Conservation (phyloP, 2,329 filamentous ascomycete species). For the Conoideocrella luteorostrata region DNA sequence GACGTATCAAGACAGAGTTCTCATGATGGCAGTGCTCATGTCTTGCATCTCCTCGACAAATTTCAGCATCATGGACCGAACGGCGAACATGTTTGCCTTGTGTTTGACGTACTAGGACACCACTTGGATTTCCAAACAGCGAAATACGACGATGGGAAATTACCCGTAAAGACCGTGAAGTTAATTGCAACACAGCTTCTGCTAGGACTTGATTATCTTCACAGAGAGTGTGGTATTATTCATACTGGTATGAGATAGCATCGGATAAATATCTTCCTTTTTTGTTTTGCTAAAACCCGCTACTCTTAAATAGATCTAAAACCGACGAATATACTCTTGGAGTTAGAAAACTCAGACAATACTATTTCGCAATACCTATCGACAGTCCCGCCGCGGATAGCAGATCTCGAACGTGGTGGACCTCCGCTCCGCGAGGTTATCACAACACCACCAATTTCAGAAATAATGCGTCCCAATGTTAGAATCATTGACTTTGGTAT, state of each 20-base stretch:
- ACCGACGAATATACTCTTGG: conserved; percentile 1
- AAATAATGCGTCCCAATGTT: not conserved
- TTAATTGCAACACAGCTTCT: not conserved
- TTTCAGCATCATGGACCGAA: not conserved
- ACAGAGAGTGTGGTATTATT: conserved; percentile 1
- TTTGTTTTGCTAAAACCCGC: not conserved
- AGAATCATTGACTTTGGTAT: conserved; percentile 6
- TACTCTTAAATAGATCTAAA: not conserved
- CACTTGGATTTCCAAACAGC: conserved; percentile 1
- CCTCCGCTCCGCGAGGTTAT: not conserved
- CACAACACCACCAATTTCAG: not conserved
- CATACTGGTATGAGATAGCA: not conserved
- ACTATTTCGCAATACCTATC: not conserved
- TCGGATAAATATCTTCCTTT: not conserved
- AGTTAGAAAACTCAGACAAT: not conserved
- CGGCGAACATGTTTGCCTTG: conserved; percentile 2
- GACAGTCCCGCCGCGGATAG: not conserved
- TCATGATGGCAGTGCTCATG: not conserved
- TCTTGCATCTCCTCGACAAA: not conserved
- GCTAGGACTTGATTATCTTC: not conserved
- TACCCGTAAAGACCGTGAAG: conserved; percentile 4
- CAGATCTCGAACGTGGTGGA: not conserved
- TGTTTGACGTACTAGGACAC: conserved; percentile 3
- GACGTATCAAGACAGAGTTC: conserved; percentile 1
- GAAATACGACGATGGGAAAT: not conserved